Percentiles rank a stretch among this genome's conserved stretches.
phyloP scores from a whole-genome alignment of 257 asterid species.

The Oldenlandia corymbosa region DNA sequence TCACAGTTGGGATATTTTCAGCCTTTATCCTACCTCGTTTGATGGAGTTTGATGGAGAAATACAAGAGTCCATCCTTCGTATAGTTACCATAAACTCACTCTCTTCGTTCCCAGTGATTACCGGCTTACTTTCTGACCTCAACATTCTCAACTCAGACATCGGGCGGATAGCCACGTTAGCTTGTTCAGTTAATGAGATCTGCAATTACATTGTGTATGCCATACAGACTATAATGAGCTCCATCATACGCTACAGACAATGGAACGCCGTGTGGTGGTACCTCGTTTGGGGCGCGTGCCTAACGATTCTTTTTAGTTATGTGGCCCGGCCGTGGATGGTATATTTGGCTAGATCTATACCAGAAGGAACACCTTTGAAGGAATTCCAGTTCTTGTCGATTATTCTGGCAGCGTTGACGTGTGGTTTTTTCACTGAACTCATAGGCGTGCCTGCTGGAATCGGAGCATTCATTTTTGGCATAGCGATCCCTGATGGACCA shows the following conservation, averaged over 20 bases:
- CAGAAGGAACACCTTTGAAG: constrained; percentile 35
- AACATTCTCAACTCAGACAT: constrained; percentile 57
- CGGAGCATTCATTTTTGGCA: constrained; percentile 43
- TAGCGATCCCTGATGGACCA: constrained; percentile 44
- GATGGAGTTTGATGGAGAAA: constrained; percentile 10
- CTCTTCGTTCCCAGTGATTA: constrained; percentile 50
- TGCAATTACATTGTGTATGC: constrained; percentile 26
- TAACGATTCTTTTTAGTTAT: constrained; percentile 15
- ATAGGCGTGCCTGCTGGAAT: constrained; percentile 47
- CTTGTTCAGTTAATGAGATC: constrained; percentile 36
- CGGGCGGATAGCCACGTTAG: constrained; percentile 50
- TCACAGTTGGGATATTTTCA: constrained; percentile 19
- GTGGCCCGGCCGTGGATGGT: constrained; percentile 28
- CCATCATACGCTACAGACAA: neutral
- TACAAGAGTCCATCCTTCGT: constrained; percentile 20
- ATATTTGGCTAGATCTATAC: constrained; percentile 23
- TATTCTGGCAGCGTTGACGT: constrained; percentile 21
- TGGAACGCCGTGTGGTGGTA: constrained; percentile 11
- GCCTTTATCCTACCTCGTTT: constrained; percentile 9
- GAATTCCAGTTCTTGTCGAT: constrained; percentile 44
- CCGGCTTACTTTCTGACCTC: constrained; percentile 45
- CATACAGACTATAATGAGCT: constrained; percentile 6
- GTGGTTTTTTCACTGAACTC: constrained; percentile 32
- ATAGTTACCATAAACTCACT: constrained; percentile 29
- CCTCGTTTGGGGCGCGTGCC: neutral